These are phyloP conservation scores for Didymella keratinophila DNA, from an alignment of 2,329 filamentous ascomycete genomes.

Conservation along the genomic window DNA sequence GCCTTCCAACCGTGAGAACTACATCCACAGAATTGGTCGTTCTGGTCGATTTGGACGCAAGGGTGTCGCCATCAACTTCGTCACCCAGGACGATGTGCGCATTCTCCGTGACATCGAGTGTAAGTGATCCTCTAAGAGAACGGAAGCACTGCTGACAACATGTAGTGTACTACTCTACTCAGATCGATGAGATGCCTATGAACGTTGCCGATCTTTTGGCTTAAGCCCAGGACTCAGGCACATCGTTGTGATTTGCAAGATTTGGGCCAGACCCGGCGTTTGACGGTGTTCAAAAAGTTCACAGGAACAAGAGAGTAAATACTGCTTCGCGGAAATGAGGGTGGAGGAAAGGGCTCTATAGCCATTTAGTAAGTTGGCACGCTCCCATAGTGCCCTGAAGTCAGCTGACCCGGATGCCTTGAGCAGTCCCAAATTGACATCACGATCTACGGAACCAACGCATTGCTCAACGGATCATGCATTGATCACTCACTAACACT, in stretches of 20 bases:
- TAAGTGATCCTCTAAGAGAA: conserved; percentile 54
- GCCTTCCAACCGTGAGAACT: conserved; percentile 98
- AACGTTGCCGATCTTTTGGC: conserved; percentile 64
- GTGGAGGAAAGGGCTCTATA: conserved; percentile 49
- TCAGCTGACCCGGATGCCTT: conserved; percentile 6
- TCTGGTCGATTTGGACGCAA: conserved; percentile 96
- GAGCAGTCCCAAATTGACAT: conserved; percentile 22
- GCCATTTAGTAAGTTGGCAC: conserved; percentile 39
- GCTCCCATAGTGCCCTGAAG: background rate
- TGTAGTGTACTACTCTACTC: conserved; percentile 89
- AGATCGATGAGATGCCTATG: conserved; percentile 99
- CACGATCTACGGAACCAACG: conserved; percentile 11
- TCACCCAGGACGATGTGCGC: conserved; percentile 96
- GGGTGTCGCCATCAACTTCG: conserved; percentile 99
- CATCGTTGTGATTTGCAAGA: background rate
- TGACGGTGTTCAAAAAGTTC: conserved; percentile 10
- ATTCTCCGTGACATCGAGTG: conserved; percentile 96
- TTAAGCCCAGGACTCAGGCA: conserved; percentile 21
- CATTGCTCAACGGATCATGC: background rate
- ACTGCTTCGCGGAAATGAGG: conserved; percentile 34
- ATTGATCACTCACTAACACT: background rate
- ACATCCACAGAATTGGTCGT: conserved; percentile 97
- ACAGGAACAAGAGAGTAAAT: conserved; percentile 15
- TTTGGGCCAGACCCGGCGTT: conserved; percentile 5
- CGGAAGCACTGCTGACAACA: conserved; percentile 43